Base-by-base conservation (phyloP, 2,329 filamentous ascomycete species). In the Dactylellina haptotyla region DNA sequence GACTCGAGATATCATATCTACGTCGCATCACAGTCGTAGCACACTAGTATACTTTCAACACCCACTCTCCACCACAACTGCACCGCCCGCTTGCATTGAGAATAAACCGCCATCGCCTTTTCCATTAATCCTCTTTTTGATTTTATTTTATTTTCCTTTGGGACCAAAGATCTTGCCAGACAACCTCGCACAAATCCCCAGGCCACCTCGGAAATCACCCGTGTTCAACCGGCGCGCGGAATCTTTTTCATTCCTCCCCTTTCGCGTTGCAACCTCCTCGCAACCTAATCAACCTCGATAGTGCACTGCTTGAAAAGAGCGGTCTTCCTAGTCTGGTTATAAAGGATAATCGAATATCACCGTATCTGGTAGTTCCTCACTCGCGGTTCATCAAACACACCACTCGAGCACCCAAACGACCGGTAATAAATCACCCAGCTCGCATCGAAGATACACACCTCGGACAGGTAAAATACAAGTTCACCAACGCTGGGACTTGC, bases 381-480 rank as follows among this genome's bases (percentile, higher is more conserved):
- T 69, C 56, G 46, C 48, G 23, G 12, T 45, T 51, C 9, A 48
- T 70, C 59, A 54, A 46, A 58, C 58, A n/a, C n/a, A n/a, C 67
- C 48, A 5, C 46, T 65, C 37, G 56, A 64, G 59, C 45, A 46
- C 59, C n/a, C n/a, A 32, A 37, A 58, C 18, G 16, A 53, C 59
- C 58, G 59, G 67, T 63, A 72, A 26, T 46, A 53, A 32, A 72
- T 20, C 48, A 72, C 67, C 58, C 37, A 53, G 34, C 26, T 72
- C 67, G 67, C 67, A 72, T 72, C 67, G 67, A 72, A 34, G 32
- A 34, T 53, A 57, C n/a, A n/a, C n/a, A n/a, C 66, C 59, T 48
- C 37, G 48, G 57, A 34, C 41, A 41, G 48, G 39, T 14, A 28
- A 62, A 23, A 61, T n/a, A n/a, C 28, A 30, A 28, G n/a, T 53